Evolutionary conservation across 2,329 filamentous ascomycete genomes (phyloP).

Genomic region (Aspergillus ustus): DNA sequence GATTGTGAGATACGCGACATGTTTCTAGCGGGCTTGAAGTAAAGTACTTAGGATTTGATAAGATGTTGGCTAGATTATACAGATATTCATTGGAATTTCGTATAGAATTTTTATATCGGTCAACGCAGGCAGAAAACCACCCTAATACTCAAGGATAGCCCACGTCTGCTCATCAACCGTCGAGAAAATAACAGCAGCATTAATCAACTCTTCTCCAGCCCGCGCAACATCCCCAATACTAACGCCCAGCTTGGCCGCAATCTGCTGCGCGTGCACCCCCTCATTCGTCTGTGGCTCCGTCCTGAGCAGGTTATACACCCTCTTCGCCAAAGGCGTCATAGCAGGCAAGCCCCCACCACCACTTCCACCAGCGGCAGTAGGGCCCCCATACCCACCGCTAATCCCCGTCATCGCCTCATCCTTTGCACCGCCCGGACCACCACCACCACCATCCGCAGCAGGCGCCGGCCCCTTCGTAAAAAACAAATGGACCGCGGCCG

Average conservation of each 20-base stretch:
- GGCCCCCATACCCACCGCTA: constrained; percentile 22
- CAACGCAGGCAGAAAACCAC: constrained; percentile 4
- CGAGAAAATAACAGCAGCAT: constrained; percentile 77
- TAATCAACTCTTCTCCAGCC: constrained; percentile 80
- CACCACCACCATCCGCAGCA: constrained; percentile 53
- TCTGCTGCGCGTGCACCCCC: constrained; percentile 78
- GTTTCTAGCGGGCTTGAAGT: neutral
- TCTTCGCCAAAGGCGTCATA: constrained; percentile 64
- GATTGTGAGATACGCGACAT: neutral
- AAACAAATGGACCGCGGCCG: constrained; percentile 83
- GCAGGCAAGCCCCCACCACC: constrained; percentile 47
- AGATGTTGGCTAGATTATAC: neutral
- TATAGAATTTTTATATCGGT: neutral
- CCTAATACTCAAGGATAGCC: constrained; percentile 71
- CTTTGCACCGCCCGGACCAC: constrained; percentile 36
- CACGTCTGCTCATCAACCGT: constrained; percentile 94
- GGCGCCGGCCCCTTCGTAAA: constrained; percentile 71
- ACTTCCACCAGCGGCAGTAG: constrained; percentile 30
- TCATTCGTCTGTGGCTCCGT: constrained; percentile 74
- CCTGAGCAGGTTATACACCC: constrained; percentile 72
- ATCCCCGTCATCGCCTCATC: constrained; percentile 38
- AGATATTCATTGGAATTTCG: neutral
- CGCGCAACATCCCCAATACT: constrained; percentile 71
- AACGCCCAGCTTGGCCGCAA: constrained; percentile 69
- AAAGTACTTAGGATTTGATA: no score